These are phyloP conservation scores for Neurospora sp. DNA, from an alignment of 495 filamentous ascomycete species.

Conservation along the genomic window DNA sequence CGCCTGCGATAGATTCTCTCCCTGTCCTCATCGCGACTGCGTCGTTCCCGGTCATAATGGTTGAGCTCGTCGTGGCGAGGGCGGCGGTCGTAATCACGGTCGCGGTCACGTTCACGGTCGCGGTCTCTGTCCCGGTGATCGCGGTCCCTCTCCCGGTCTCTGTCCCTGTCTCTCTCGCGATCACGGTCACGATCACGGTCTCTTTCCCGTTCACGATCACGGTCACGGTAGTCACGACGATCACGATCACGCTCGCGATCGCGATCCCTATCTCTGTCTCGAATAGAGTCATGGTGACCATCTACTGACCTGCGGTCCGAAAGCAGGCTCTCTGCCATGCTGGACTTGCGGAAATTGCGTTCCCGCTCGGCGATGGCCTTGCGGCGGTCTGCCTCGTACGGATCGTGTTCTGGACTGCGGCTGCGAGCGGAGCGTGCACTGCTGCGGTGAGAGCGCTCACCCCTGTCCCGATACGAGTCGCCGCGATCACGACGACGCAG, in stretches of 20 bases:
- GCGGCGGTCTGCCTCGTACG: conserved; percentile 79
- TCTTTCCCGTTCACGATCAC: conserved; percentile 30
- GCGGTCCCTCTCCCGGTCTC: conserved; percentile 28
- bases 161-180: conserved; percentile 24
- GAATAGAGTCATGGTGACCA: conserved; percentile 33
- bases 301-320: conserved; percentile 38
- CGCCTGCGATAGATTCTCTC: conserved; percentile 76
- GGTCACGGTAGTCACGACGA: conserved; percentile 34
- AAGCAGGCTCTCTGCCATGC: conserved; percentile 51
- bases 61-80: conserved; percentile 40
- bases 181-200: conserved; percentile 28
- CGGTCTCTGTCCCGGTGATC: conserved; percentile 28
- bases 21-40: conserved; percentile 74
- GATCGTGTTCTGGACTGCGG: conserved; percentile 74
- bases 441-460: conserved; percentile 52
- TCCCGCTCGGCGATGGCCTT: conserved; percentile 82
- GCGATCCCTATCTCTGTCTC: conserved; percentile 42
- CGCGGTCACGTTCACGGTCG: conserved; percentile 27
- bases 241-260: conserved; percentile 43
- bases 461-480: conserved; percentile 44
- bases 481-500: conserved; percentile 52
- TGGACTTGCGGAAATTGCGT: conserved; percentile 71
- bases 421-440: conserved; percentile 34
- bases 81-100: conserved; percentile 29
- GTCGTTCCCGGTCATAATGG: conserved; percentile 57